These are phyloP conservation scores for Pseudognaphalium luteoalbum DNA, from an alignment of 129 eudicot genomes.

Conservation along the genomic window DNA sequence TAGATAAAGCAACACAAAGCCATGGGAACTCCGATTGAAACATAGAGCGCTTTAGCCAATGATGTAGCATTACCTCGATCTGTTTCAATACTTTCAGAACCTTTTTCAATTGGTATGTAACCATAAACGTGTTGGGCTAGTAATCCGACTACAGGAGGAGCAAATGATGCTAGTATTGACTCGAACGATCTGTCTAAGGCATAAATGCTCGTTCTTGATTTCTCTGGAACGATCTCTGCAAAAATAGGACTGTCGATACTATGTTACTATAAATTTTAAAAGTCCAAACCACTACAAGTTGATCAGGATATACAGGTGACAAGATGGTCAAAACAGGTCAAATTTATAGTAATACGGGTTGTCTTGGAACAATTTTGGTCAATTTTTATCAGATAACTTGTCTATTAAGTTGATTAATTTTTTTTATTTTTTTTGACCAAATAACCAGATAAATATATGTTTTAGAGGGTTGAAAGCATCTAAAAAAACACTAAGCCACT, in stretches of 20 bases:
- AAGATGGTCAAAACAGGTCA: not conserved
- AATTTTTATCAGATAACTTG: too few relatives aligned
- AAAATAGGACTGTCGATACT: constrained; percentile 72
- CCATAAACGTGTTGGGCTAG: constrained; percentile 75
- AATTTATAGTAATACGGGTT: not conserved
- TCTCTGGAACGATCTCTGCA: constrained; percentile 89
- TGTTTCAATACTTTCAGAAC: constrained; percentile 53
- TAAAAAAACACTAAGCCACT: not conserved
- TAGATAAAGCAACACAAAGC: constrained; percentile 72
- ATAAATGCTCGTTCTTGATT: constrained; percentile 70
- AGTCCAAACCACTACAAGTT: not conserved
- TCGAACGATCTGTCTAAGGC: constrained; percentile 84
- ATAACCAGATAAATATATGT: not conserved
- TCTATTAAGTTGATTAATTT: not conserved
- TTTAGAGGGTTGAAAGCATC: not conserved
- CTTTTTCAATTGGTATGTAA: constrained; percentile 55
- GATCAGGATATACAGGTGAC: constrained; percentile 1
- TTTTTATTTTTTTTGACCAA: too few relatives aligned
- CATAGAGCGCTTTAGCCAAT: constrained; percentile 74
- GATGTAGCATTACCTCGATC: constrained; percentile 73
- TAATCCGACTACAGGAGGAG: constrained; percentile 80
- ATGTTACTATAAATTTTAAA: constrained; percentile 25
- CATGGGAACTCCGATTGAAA: constrained; percentile 65
- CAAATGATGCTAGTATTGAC: constrained; percentile 72
- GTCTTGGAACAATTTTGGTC: not conserved